Evolutionary conservation across 495 filamentous ascomycete genomes (phyloP), one percentile per base, ranked within the genome.

Genomic region (Penicillium diatomitis): DNA sequence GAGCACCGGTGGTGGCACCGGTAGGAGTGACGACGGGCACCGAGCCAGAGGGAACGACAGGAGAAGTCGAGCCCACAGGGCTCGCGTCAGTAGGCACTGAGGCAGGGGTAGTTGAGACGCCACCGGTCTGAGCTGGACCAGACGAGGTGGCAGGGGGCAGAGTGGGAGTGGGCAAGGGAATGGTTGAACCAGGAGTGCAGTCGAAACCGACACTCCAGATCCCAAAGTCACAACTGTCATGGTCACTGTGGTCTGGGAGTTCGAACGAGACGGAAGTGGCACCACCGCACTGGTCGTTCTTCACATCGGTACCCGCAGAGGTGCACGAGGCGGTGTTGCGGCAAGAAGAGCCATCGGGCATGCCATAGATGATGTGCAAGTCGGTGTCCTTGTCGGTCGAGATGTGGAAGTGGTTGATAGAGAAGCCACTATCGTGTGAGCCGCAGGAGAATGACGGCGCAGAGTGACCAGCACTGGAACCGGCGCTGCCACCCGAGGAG

Each of bases 241-340:
- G 56, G 39, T 71, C 63, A 51, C 72, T 69, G 62, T 83, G 67
- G 6, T 69, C 57, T 10, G 86, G 86, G 57, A 88, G 80, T 64
- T 87, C 75, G 60, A 95, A 82, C 34, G 78, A 80, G 33, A 96
- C 87, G 27, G 76, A 77, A 59, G 75, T 85, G 49, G 90, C 90
- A 69, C 90, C 90, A 76, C 90, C 91, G 64, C 90, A 96, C 73
- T 95, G 88, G 50, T 73, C 79, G 74, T 95, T 95, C 65, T 75
- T 65, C 53, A 95, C 74, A 45, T 71, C 76, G 44, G 81, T 80
- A 58, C 86, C 86, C 28, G 71, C 70, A 41, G 77, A 67, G 44
- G 70, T 74, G 77, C 86, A 92, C 31, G 67, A 55, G 47, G 76
- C 70, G 36, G 75, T 80, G 65, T 89, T 82, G 66, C 82, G 87